These are phyloP conservation scores for Penicillium robsamsonii DNA, from an alignment of 495 filamentous ascomycete genomes.

Conservation along the genomic window DNA sequence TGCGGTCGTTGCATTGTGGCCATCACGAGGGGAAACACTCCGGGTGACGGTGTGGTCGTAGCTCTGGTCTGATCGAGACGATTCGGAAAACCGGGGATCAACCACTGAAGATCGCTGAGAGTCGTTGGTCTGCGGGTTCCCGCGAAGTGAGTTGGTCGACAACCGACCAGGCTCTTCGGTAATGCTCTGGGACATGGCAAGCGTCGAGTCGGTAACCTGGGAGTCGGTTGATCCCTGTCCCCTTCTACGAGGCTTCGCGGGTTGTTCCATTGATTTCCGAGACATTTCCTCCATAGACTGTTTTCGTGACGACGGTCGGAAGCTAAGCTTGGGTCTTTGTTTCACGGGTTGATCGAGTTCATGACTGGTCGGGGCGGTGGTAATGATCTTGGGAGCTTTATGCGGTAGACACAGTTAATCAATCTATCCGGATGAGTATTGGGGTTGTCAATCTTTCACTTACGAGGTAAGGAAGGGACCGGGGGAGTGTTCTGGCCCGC, in stretches of 20 bases:
- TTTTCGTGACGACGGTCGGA: constrained; percentile 34
- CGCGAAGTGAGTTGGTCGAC: constrained; percentile 47
- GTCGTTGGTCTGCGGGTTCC: constrained; percentile 64
- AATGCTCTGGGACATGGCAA: constrained; percentile 51
- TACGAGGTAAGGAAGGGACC: constrained; percentile 73
- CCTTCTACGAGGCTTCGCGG: constrained; percentile 21
- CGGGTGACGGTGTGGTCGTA: constrained; percentile 60
- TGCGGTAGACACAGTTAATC: constrained; percentile 5
- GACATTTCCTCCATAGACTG: constrained; percentile 37
- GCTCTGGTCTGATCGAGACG: constrained; percentile 86
- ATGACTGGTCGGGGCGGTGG: constrained; percentile 81
- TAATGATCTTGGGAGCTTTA: constrained; percentile 86
- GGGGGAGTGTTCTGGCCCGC: constrained; percentile 62
- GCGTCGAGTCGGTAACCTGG: constrained; percentile 38
- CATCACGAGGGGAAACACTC: constrained; percentile 30
- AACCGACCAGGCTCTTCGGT: constrained; percentile 68
- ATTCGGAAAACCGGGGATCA: constrained; percentile 77
- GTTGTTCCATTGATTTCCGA: constrained; percentile 15
- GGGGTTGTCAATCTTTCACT: constrained; percentile 30
- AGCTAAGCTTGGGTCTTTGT: constrained; percentile 43
- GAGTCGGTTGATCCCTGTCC: constrained; percentile 35
- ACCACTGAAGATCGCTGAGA: constrained; percentile 65
- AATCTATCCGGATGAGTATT: not conserved
- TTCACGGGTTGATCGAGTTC: constrained; percentile 49
- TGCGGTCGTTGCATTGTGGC: constrained; percentile 52